Percentiles rank a stretch among this genome's conserved stretches.
These are phyloP conservation scores for Daldinia sp. DNA, from an alignment of 2,329 filamentous ascomycete genomes.

Conservation along the genomic window DNA sequence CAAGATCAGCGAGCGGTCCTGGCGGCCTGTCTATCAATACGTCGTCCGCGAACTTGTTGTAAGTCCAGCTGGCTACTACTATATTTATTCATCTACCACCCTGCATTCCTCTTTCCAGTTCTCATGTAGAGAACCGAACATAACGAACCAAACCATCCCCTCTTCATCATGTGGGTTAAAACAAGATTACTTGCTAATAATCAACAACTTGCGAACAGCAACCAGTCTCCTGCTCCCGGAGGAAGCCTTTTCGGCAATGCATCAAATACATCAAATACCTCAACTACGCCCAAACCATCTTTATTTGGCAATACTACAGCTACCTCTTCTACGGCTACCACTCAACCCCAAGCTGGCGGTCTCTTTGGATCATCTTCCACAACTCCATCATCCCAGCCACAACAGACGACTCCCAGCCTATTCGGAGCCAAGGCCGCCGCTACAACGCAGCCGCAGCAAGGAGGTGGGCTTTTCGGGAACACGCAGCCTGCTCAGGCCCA, in stretches of 20 bases:
- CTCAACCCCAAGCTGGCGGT: constrained; percentile 49
- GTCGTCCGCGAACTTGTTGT: constrained; percentile 69
- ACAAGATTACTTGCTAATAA: neutral
- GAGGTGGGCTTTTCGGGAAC: constrained; percentile 45
- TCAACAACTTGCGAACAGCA: constrained; percentile 37
- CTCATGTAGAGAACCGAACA: constrained; percentile 10
- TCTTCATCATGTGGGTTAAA: neutral
- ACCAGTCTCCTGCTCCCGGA: constrained; percentile 49
- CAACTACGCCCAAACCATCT: constrained; percentile 44
- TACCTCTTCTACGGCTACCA: constrained; percentile 39
- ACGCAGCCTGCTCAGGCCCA: constrained; percentile 38
- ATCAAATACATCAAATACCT: constrained; percentile 32
- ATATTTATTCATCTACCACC: constrained; percentile 1
- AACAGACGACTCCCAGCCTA: constrained; percentile 40
- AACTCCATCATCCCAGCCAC: constrained; percentile 46
- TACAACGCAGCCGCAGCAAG: constrained; percentile 41
- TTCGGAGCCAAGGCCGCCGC: constrained; percentile 42
- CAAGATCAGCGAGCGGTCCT: constrained; percentile 70
- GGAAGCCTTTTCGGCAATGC: constrained; percentile 41
- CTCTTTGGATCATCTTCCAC: constrained; percentile 51
- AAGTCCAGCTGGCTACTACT: constrained; percentile 45
- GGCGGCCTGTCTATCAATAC: constrained; percentile 74
- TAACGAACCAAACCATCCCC: constrained; percentile 1
- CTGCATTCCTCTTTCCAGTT: constrained; percentile 18
- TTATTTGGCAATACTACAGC: constrained; percentile 51